Base-by-base conservation (phyloP, 441 rosid species). In the Metrosideros polymorpha region DNA sequence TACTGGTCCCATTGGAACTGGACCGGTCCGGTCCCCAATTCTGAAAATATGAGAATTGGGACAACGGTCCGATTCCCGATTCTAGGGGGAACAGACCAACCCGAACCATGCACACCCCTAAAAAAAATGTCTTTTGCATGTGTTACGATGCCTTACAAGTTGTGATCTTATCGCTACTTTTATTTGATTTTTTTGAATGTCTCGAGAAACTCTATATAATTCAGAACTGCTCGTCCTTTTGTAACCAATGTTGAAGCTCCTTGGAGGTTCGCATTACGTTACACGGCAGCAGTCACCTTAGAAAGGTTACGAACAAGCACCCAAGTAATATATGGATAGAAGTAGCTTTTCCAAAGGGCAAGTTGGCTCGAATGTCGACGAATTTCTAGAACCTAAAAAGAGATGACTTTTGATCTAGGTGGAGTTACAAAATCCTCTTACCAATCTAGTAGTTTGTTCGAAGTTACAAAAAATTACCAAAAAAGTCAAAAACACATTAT, bases 361-460 rank as follows among this genome's bases (percentile, higher is more conserved):
- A 22, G 45, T 3, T 4, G 45, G 45, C 45, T 2, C 27, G 27
- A 19, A 35, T 19, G 45, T 66, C 19, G 77, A 10, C 19, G 77
- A 10, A 24, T 66, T 9, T 35, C 47, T 35, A 19, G 7, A 19
- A 19, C 76, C 43, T 43, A 6, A 9, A 19, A 17, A 3, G 75
- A 35, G 27, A 9, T 66, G 32, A 9, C 13, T 66, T 66, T 66
- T 66, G 15, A 35, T 35, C 27, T 7, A 0, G 4, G 35, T 35
- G 9, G 47, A 1, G 6, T 6, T 5, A 35, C 25, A 0, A 30
- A 6, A 66, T 66, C 6, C 2, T 3, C 0, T 35, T 35, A 19
- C 79, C 27, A 35, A 35, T 35, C 35, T 0, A 1, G 1, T 5
- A 22, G 15, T 12, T 0, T 19, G 15, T 9, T 66, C 0, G 0